Evolutionary conservation across 352 stramenopile genomes (phyloP).

Genomic region (Pilasporangium apinafurcum): DNA sequence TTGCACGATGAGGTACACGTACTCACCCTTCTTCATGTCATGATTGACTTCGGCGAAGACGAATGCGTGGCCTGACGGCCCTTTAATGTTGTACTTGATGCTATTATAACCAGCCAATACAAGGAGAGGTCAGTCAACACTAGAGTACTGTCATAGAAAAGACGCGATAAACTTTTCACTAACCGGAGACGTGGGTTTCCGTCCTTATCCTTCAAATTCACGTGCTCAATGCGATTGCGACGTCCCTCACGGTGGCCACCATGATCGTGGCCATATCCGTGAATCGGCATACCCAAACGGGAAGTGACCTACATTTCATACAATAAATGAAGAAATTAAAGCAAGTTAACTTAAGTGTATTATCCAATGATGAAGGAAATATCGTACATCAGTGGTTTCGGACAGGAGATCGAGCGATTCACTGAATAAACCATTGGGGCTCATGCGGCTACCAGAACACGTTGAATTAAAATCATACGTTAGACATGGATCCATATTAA

Average conservation of each 20-base stretch:
- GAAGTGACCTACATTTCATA: slow-evolving; percentile 63
- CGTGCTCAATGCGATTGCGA: slow-evolving; percentile 94
- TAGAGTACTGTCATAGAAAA: neutral
- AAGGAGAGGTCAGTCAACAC: neutral
- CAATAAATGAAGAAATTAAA: slow-evolving; percentile 1
- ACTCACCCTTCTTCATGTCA: slow-evolving; percentile 92
- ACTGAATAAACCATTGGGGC: slow-evolving; percentile 74
- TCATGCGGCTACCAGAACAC: slow-evolving; percentile 57
- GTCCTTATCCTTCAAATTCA: slow-evolving; percentile 88
- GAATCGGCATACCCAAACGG: slow-evolving; percentile 85
- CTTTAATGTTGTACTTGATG: slow-evolving; percentile 95
- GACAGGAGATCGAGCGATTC: slow-evolving; percentile 69
- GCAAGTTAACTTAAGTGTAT: neutral
- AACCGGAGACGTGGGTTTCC: slow-evolving; percentile 71
- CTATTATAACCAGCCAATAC: slow-evolving; percentile 16
- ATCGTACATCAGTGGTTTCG: slow-evolving; percentile 56
- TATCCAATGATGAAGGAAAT: too few relatives aligned
- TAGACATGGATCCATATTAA: neutral
- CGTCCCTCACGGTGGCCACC: slow-evolving; percentile 89
- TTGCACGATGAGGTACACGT: slow-evolving; percentile 94
- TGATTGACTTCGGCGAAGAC: slow-evolving; percentile 92
- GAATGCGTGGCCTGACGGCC: slow-evolving; percentile 79
- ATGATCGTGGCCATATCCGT: slow-evolving; percentile 93
- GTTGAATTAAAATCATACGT: neutral
- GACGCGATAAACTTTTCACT: slow-evolving; percentile 4